These are phyloP conservation scores for Orbilia oligospora DNA, from an alignment of 2,329 filamentous ascomycete genomes.

Conservation along the genomic window DNA sequence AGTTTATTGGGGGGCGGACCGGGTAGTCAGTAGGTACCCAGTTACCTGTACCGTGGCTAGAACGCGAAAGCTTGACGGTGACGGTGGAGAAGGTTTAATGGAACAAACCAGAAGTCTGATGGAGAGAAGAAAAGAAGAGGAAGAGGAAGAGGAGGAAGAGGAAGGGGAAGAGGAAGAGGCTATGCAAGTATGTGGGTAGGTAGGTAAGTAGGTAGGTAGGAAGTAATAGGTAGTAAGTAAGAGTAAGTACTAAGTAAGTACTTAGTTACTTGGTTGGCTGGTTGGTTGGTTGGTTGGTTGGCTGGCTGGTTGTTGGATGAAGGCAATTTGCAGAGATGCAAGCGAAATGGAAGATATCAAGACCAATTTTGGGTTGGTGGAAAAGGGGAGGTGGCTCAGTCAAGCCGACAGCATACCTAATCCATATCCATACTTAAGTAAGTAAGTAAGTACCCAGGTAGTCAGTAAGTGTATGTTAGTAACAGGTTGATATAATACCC, in stretches of 20 bases:
- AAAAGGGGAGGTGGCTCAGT: constrained; percentile 15
- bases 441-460: not conserved
- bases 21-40: not conserved
- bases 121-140: not conserved
- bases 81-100: not conserved
- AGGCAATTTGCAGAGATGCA: constrained; percentile 3
- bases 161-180: not conserved
- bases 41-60: not conserved
- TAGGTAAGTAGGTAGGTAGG: not conserved
- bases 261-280: too few species aligned
- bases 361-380: constrained; percentile 39
- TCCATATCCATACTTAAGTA: too few species aligned
- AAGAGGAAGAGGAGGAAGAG: not conserved
- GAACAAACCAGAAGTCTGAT: not conserved
- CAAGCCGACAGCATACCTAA: too few species aligned
- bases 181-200: too few species aligned
- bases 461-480: too few species aligned
- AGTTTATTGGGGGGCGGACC: constrained; percentile 1
- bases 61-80: not conserved
- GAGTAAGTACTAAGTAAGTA: not conserved
- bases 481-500: not conserved
- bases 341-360: constrained; percentile 28
- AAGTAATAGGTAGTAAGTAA: not conserved
- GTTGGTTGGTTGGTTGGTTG: too few species aligned
- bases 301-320: too few species aligned